A percentile compares a stretch with the other conserved stretches of the same genome.
phyloP scores from a whole-genome alignment of 2,329 filamentous ascomycete species.

The Ophiostoma novo-ulmi region DNA sequence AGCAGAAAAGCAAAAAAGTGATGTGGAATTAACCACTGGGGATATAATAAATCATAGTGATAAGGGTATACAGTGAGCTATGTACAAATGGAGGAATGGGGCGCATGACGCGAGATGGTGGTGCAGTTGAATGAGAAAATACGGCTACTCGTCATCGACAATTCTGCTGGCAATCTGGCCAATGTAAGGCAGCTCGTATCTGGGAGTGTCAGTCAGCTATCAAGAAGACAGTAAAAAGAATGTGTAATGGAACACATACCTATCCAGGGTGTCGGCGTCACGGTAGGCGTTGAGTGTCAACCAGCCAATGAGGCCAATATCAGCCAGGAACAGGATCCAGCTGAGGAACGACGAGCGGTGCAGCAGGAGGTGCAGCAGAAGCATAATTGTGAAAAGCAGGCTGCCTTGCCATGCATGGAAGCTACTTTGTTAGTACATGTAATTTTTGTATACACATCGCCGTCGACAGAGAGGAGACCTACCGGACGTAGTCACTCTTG shows the following conservation, averaged over 20 bases:
- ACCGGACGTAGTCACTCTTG: constrained; percentile 96
- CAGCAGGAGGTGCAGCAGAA: constrained; percentile 78
- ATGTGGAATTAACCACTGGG: neutral
- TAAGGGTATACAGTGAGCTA: constrained; percentile 4
- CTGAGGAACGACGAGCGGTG: constrained; percentile 78
- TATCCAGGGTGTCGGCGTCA: constrained; percentile 66
- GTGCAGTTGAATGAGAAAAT: neutral
- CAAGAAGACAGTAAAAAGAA: neutral
- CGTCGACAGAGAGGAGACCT: constrained; percentile 30
- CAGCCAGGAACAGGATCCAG: constrained; percentile 73
- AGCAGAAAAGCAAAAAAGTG: neutral
- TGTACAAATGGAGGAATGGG: neutral
- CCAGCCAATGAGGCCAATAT: constrained; percentile 70
- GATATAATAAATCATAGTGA: constrained; percentile 1
- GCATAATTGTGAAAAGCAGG: constrained; percentile 68
- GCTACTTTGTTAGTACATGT: constrained; percentile 40
- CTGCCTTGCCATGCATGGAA: constrained; percentile 97
- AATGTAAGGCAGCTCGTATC: constrained; percentile 84
- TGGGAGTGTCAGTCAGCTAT: constrained; percentile 30
- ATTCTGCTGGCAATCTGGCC: constrained; percentile 81
- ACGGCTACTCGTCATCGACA: constrained; percentile 68
- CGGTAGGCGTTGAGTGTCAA: constrained; percentile 74
- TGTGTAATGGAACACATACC: constrained; percentile 39
- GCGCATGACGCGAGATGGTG: neutral
- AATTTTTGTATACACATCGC: neutral